These are phyloP conservation scores for Clavaria fumosa DNA, from an alignment of 768 basidiomycete species.

Conservation along the genomic window DNA sequence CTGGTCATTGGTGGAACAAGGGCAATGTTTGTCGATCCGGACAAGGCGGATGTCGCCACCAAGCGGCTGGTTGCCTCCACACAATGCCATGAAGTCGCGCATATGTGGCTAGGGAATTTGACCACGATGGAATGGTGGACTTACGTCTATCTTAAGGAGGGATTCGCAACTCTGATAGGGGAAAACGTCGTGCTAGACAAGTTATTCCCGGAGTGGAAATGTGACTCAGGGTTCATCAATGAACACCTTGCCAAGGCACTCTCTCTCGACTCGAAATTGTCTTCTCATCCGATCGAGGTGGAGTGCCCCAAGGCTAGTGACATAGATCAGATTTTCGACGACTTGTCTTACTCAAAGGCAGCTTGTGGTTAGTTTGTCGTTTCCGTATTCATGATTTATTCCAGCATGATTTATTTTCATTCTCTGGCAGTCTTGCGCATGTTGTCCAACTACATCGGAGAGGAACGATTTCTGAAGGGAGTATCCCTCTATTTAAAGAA, in stretches of 20 bases:
- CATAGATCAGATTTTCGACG: constrained; percentile 84
- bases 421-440: constrained; percentile 75
- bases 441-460: constrained; percentile 77
- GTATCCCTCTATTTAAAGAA: constrained; percentile 88
- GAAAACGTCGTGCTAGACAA: too few species aligned
- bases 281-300: constrained; percentile 89
- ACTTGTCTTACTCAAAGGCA: constrained; percentile 74
- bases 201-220: constrained; percentile 77
- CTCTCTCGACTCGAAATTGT: constrained; percentile 65
- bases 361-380: constrained; percentile 38
- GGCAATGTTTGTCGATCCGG: constrained; percentile 67
- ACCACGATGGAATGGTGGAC: constrained; percentile 93
- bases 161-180: too few species aligned
- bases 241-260: constrained; percentile 64
- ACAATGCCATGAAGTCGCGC: constrained; percentile 79
- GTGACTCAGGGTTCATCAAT: constrained; percentile 70
- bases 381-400: background rate
- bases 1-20: constrained; percentile 81
- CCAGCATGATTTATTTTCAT: background rate
- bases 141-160: constrained; percentile 70
- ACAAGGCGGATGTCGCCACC: constrained; percentile 51
- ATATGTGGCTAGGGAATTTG: constrained; percentile 88
- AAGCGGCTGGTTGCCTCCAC: constrained; percentile 67
- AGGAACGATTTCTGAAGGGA: constrained; percentile 75
- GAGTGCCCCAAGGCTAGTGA: constrained; percentile 76